Conservation (phyloP, 75 land plant species). For the Sequoia sempervirens region DNA sequence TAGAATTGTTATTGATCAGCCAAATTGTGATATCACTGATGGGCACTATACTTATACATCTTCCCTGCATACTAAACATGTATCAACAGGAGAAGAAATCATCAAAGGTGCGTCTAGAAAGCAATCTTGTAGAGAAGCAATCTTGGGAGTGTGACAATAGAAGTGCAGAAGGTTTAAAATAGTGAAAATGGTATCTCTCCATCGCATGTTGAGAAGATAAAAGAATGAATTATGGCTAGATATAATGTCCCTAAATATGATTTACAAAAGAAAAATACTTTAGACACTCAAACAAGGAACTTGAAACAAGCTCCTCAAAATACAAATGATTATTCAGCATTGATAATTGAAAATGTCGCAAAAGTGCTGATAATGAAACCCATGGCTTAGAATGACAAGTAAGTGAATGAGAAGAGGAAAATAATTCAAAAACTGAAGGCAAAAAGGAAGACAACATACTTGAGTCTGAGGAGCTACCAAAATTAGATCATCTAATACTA, state of each 20-base stretch:
- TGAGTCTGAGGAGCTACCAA: background rate
- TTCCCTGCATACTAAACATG: background rate
- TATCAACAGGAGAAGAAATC: background rate
- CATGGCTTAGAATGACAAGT: background rate
- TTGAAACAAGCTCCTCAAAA: background rate
- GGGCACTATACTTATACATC: background rate
- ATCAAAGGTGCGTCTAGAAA: background rate
- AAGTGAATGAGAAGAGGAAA: background rate
- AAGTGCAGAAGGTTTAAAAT: constrained; percentile 1
- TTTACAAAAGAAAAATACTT: background rate
- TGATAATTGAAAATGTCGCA: background rate
- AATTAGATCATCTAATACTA: background rate
- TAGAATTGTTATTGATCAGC: background rate
- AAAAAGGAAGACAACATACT: background rate
- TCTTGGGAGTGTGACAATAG: background rate
- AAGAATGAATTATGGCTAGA: background rate
- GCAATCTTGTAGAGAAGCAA: background rate
- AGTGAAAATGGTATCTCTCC: background rate
- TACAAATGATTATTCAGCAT: background rate
- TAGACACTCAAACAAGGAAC: background rate
- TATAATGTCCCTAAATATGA: background rate
- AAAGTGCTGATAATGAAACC: background rate
- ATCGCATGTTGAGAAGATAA: background rate
- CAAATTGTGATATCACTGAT: background rate
- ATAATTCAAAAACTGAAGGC: background rate